Evolutionary conservation across 306 rosid genomes (phyloP), one percentile per base, ranked within the genome.

Genomic region (Elaeagnus macrophylla): DNA sequence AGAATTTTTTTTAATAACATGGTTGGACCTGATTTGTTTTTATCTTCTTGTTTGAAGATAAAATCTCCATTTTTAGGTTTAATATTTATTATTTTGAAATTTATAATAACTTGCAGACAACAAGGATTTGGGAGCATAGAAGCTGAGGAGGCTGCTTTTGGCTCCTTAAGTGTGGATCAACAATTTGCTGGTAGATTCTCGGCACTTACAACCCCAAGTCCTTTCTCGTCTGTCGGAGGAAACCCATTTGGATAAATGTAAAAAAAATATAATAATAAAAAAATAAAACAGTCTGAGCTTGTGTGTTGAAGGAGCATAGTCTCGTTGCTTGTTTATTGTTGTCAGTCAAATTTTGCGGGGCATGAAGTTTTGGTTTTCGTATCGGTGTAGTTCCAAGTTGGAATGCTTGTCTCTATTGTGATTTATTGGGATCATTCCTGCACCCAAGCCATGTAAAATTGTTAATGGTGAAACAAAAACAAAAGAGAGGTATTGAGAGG

Each of bases 241-340:
- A 93, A 93, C 67, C 99, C 99, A 54, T 93, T 93, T 51, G 94
- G 89, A 12, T 93, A 65, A 61, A 71, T 47, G 60, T 52, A 42
- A 49, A 71, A n/a, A n/a, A n/a, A n/a, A n/a, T n/a, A n/a, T n/a
- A n/a, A n/a, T n/a, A n/a, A n/a, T n/a, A n/a, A n/a, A n/a, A 19
- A 45, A 51, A 51, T 58, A 32, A 54, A 48, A 51, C 50, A 12
- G 37, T 49, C 58, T 39, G 51, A 56, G 64, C 67, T 59, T 25
- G 4, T 69, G 43, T 67, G 48, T 59, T 67, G 60, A 68, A 66
- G 61, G 67, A 69, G 70, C 83, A 82, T 75, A 69, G 56, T 50
- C 67, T 76, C 60, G 64, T 5, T 25, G 32, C 32, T 25, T 25
- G 32, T 25, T 25, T 25, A 5, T 61, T 63, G 78, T 74, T 60